phyloP scores from a whole-genome alignment of 768 basidiomycete genomes.

The Podaxis carcinomalis region DNA sequence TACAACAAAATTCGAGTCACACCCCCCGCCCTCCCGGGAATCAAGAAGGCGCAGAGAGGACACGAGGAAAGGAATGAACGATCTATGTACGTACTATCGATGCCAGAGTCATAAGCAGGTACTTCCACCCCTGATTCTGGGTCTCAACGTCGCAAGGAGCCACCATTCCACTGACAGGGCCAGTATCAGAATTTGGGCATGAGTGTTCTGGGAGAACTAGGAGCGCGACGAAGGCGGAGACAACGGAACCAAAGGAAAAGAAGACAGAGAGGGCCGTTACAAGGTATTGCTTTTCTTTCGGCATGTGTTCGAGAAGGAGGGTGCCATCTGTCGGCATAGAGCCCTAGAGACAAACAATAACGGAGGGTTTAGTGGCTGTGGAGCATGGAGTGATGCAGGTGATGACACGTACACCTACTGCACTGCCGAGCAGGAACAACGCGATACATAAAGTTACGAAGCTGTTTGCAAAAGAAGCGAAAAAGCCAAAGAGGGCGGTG shows the following conservation, averaged over 20 bases:
- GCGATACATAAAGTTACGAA: conserved; percentile 68
- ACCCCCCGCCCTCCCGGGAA: neutral
- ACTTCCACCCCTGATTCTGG: conserved; percentile 88
- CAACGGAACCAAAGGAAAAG: conserved; percentile 89
- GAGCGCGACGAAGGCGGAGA: conserved; percentile 78
- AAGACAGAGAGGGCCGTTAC: conserved; percentile 92
- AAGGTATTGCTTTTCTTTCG: conserved; percentile 86
- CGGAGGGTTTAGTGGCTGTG: neutral
- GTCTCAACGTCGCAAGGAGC: conserved; percentile 58
- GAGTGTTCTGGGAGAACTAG: conserved; percentile 74
- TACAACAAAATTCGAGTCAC: neutral
- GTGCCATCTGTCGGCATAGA: conserved; percentile 98
- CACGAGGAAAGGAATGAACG: neutral
- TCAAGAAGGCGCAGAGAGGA: neutral
- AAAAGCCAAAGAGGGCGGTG: conserved; percentile 83
- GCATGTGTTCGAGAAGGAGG: conserved; percentile 88
- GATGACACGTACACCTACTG: conserved; percentile 74
- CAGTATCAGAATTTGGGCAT: conserved; percentile 35
- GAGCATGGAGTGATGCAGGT: neutral
- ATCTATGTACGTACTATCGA: conserved; percentile 61
- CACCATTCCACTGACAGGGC: conserved; percentile 13
- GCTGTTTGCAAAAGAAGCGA: conserved; percentile 68
- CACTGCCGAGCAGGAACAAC: conserved; percentile 86
- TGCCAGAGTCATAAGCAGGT: conserved; percentile 74
- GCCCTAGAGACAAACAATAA: conserved; percentile 42